phyloP scores from a whole-genome alignment of 495 filamentous ascomycete genomes.

The Cairneyella variabilis region DNA sequence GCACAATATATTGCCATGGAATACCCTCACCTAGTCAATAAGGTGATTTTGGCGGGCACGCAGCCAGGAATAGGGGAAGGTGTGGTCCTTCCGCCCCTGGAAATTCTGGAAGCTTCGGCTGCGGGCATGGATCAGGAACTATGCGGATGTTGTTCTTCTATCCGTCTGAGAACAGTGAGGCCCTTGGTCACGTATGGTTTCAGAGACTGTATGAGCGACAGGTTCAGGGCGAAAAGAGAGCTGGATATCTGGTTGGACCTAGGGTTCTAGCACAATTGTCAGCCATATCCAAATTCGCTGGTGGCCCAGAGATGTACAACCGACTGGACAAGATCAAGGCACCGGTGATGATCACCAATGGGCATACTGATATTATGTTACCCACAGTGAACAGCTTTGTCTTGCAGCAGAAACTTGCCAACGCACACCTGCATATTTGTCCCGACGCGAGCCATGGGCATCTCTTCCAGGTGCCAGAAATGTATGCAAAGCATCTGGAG shows the following conservation, averaged over 20 bases:
- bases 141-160: no score
- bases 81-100: not conserved
- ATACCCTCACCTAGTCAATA: constrained; percentile 13
- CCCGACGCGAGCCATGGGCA: constrained; percentile 31
- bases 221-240: no score
- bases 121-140: no score
- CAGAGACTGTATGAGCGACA: no score
- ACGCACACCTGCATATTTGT: constrained; percentile 30
- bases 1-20: constrained; percentile 25
- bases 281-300: not conserved
- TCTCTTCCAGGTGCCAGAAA: constrained; percentile 28
- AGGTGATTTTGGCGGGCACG: constrained; percentile 25
- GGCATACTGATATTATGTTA: constrained; percentile 30
- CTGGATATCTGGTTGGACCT: not conserved
- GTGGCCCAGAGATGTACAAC: constrained; percentile 13
- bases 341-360: constrained; percentile 32
- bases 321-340: constrained; percentile 27
- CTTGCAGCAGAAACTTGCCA: constrained; percentile 27
- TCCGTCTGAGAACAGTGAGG: no score
- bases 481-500: constrained; percentile 19
- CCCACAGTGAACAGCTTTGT: constrained; percentile 30
- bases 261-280: not conserved
- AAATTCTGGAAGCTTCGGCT: no score
- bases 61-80: not conserved
- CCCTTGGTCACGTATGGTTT: no score